Conservation (phyloP, 306 rosid genomes). For the Lithocarpus polystachyus region DNA sequence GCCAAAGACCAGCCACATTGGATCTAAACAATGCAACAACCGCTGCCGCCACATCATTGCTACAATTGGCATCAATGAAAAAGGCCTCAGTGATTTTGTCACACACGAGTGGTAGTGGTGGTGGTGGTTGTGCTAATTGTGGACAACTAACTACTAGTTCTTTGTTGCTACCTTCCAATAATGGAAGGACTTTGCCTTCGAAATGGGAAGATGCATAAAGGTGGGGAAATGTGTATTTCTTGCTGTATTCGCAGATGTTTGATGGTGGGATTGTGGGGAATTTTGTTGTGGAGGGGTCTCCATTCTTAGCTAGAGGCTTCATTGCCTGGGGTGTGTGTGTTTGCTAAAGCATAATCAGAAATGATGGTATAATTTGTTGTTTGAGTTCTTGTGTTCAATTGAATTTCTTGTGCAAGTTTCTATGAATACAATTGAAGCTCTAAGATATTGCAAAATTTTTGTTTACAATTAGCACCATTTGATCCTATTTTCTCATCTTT, state of each 20-base stretch:
- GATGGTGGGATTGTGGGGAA: constrained; percentile 47
- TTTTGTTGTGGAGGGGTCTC: constrained; percentile 66
- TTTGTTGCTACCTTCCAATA: constrained; percentile 54
- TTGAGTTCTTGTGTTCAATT: no score
- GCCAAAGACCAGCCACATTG: constrained; percentile 86
- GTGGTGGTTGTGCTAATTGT: constrained; percentile 24
- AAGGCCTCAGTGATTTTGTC: constrained; percentile 39
- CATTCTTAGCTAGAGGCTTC: constrained; percentile 69
- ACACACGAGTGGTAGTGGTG: constrained; percentile 28
- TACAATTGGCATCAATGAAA: constrained; percentile 64
- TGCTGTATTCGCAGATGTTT: constrained; percentile 65
- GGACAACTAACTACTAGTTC: constrained; percentile 38
- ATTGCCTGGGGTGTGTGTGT: no score
- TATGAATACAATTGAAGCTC: no score
- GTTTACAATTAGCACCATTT: no score
- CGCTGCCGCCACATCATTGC: constrained; percentile 61
- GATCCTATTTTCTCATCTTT: no score
- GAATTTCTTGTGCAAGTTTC: no score
- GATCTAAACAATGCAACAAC: constrained; percentile 72
- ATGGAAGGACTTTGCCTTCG: constrained; percentile 86
- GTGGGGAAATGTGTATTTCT: constrained; percentile 77
- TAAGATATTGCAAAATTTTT: no score
- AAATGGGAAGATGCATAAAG: constrained; percentile 99
- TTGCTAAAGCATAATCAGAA: no score
- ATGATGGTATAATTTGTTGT: no score